Conservation (phyloP, 73 alveolate genomes). For the Paramecium sexaurelia region DNA sequence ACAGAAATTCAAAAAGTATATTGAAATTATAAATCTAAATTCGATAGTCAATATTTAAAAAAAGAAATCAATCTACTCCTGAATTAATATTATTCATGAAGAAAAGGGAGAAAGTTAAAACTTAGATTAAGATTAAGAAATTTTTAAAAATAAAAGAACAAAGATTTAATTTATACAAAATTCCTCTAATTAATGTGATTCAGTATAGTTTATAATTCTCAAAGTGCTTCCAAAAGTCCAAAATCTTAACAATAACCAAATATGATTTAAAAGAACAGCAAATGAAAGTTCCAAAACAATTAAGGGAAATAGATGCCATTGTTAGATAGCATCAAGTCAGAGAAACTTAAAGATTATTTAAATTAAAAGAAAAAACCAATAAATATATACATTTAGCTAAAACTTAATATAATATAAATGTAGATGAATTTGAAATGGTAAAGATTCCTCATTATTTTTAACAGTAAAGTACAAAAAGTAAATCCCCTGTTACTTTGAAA, state of each 20-base stretch:
- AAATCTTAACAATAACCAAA: not conserved
- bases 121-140: not conserved
- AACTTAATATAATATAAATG: constrained; percentile 39
- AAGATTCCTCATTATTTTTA: not conserved
- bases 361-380: not conserved
- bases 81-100: not conserved
- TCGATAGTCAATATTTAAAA: not conserved
- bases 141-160: not conserved
- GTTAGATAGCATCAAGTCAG: constrained; percentile 29
- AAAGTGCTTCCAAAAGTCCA: constrained; percentile 24
- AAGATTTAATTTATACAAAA: not conserved
- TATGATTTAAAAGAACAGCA: not conserved
- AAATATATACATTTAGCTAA: constrained; percentile 38
- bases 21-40: constrained; percentile 15
- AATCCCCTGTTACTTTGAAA: not conserved
- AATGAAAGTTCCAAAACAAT: not conserved
- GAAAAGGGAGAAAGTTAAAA: not conserved
- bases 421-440: not conserved
- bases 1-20: not conserved
- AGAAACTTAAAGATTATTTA: not conserved
- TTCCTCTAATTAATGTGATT: not conserved
- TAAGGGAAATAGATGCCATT: constrained; percentile 44
- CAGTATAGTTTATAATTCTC: not conserved
- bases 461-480: not conserved
- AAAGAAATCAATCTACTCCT: constrained; percentile 22